Base-by-base conservation (phyloP, 2,329 filamentous ascomycete genomes). In the Thielaviopsis euricoi region DNA sequence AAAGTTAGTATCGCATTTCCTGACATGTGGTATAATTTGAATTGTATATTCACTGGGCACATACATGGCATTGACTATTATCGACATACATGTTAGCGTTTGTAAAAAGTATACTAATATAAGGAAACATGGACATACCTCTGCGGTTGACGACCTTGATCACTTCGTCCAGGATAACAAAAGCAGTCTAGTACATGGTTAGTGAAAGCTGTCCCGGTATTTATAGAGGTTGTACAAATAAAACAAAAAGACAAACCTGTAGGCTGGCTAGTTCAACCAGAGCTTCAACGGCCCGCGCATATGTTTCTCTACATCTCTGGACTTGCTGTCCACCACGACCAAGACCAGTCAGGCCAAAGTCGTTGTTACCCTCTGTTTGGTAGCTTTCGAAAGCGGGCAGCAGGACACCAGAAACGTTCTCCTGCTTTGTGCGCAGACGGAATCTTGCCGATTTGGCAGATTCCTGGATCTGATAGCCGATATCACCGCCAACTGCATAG, bases 131-230 rank as follows among this genome's bases (percentile, higher is more conserved):
- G 22, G 25, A 48, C 21, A 3, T 71, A 87, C 85, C 86, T 87
- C 93, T 85, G 67, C 93, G 82, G 71, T 98, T 98, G 58, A 98
- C 93, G 25, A 97, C 89, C 75, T 98, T 98, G 74, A 98, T 98
- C 59, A 98, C 93, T 72, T 98, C 93, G 69, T 98, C 93, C 61
- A 98, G 72, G 63, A 97, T 97, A 53, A 98, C 89, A 70, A 98
- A 98, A 6, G 93, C 93, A 63, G 93, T 98, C 81, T 85, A 65
- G 13, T n/a, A n/a, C n/a, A n/a, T n/a, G n/a, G n/a, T n/a, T n/a
- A n/a, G n/a, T n/a, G n/a, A n/a, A n/a, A n/a, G n/a, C n/a, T n/a
- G n/a, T n/a, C n/a, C n/a, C n/a, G n/a, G n/a, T n/a, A n/a, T n/a
- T n/a, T n/a, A n/a, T n/a, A n/a, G n/a, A n/a, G n/a, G n/a, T n/a